Conservation (phyloP, 495 filamentous ascomycete genomes). For the Penicillium canariense region DNA sequence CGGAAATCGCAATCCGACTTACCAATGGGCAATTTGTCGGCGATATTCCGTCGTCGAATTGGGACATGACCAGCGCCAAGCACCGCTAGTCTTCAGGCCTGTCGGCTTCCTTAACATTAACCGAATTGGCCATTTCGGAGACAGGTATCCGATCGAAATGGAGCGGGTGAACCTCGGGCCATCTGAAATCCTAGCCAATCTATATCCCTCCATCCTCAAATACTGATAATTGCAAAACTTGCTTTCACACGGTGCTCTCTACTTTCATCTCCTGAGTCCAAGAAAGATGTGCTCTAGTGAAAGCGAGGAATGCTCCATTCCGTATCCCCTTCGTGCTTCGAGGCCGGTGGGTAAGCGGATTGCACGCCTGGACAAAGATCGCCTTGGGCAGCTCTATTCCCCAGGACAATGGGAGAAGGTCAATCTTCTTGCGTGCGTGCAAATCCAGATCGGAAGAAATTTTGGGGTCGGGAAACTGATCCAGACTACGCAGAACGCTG, state of each 20-base stretch:
- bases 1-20: conserved; percentile 1
- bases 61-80: neutral
- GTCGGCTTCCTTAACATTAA: neutral
- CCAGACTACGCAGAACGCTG: neutral
- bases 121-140: neutral
- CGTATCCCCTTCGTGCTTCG: neutral
- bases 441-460: neutral
- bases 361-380: conserved; percentile 3
- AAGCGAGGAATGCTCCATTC: neutral
- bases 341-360: conserved; percentile 1
- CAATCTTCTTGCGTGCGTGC: neutral
- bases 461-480: neutral
- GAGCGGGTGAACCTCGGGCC: neutral
- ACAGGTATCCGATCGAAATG: neutral
- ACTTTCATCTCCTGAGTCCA: neutral
- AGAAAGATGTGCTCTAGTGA: neutral
- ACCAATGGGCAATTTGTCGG: neutral
- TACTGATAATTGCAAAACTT: no score
- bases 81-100: neutral
- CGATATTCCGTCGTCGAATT: neutral
- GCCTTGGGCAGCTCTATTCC: neutral
- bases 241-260: no score
- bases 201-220: neutral
- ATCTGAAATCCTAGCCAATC: neutral
- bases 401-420: conserved; percentile 1